Percentiles rank a stretch among this genome's conserved stretches.
Conservation (phyloP, 2,329 filamentous ascomycete genomes). For the Microdochium trichocladiopsis region DNA sequence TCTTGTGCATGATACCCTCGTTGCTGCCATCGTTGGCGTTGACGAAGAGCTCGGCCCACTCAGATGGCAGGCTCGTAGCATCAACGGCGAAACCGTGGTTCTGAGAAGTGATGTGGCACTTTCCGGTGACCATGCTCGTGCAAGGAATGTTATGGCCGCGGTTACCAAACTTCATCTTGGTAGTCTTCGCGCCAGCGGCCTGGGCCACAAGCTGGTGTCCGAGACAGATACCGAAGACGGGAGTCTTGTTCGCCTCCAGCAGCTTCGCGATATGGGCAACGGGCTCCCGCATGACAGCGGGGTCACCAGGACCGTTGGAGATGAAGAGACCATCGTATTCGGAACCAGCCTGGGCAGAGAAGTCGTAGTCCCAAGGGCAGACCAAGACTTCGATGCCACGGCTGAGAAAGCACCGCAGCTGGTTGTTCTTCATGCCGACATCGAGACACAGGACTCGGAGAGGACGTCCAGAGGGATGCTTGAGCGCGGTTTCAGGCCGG, state of each 20-base stretch:
- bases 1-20: conserved; percentile 86
- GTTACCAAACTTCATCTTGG: conserved; percentile 99
- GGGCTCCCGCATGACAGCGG: conserved; percentile 73
- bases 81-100: conserved; percentile 97
- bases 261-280: conserved; percentile 72
- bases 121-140: conserved; percentile 89
- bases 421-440: conserved; percentile 97
- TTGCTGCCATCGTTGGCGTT: conserved; percentile 98
- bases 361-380: conserved; percentile 94
- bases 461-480: conserved; percentile 81
- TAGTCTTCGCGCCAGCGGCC: conserved; percentile 75
- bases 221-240: conserved; percentile 93
- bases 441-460: conserved; percentile 89
- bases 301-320: conserved; percentile 95
- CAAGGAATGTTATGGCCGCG: conserved; percentile 97
- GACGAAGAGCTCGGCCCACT: conserved; percentile 92
- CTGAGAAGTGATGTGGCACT: conserved; percentile 98
- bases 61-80: conserved; percentile 62
- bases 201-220: conserved; percentile 90
- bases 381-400: conserved; percentile 91
- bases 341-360: conserved; percentile 66
- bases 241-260: conserved; percentile 71
- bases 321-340: conserved; percentile 96
- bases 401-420: conserved; percentile 85
- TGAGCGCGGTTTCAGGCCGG: conserved; percentile 60